Evolutionary conservation across 176 grass and related monocot species (phyloP).

Genomic region (Rhipidocladum racemiflorum): DNA sequence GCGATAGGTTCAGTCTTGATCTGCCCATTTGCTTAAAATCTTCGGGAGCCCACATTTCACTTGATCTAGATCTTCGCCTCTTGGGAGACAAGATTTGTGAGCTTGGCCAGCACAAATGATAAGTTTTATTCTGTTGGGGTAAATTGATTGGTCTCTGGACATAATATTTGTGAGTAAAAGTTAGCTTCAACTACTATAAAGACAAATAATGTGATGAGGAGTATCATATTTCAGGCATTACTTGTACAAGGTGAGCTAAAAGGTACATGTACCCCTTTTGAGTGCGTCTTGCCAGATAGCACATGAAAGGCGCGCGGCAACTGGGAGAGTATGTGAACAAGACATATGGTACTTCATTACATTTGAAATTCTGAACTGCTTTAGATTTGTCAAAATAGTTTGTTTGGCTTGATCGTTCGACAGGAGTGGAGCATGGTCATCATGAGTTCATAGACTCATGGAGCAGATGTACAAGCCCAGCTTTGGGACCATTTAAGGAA

Average conservation of each 20-base stretch:
- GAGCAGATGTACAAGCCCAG: not conserved
- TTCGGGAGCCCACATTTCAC: too few species aligned
- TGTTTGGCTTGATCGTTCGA: not conserved
- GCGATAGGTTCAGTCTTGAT: too few species aligned
- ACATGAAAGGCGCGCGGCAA: not conserved
- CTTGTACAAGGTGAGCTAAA: not conserved
- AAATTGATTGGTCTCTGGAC: not conserved
- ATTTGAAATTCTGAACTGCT: not conserved
- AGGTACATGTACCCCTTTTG: not conserved
- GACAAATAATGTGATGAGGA: not conserved
- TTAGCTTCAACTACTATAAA: not conserved
- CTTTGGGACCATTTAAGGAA: not conserved
- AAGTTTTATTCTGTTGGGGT: not conserved
- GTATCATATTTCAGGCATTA: not conserved
- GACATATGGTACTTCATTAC: not conserved
- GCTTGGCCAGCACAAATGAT: not conserved
- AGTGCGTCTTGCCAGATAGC: not conserved
- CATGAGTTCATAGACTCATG: not conserved
- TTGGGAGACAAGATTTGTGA: slow-evolving; percentile 9
- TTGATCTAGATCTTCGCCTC: slow-evolving; percentile 23
- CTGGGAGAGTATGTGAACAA: not conserved
- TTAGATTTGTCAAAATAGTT: not conserved
- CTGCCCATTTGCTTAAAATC: too few species aligned
- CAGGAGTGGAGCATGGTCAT: not conserved
- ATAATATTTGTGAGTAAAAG: not conserved